A percentile compares a stretch with the other conserved stretches of the same genome.
phyloP scores from a whole-genome alignment of 2,329 filamentous ascomycete genomes.

The Cryphonectria parasitica region DNA sequence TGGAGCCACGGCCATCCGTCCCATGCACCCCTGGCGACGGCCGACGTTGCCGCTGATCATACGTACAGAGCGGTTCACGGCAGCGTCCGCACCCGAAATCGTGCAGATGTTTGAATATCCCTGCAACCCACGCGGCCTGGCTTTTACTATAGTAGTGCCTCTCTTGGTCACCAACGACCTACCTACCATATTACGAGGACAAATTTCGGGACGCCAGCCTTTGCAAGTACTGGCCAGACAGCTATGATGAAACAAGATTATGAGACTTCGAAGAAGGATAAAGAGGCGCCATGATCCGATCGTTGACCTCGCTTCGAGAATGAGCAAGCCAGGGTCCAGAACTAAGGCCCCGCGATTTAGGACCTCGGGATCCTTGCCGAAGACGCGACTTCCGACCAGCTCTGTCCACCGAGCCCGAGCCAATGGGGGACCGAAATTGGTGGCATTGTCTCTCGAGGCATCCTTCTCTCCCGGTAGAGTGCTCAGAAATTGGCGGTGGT shows the following conservation, averaged over 20 bases:
- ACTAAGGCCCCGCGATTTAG: conserved; percentile 2
- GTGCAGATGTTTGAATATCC: conserved; percentile 28
- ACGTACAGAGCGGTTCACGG: conserved; percentile 27
- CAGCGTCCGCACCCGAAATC: conserved; percentile 24
- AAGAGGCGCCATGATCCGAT: too few relatives aligned
- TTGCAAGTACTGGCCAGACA: not conserved
- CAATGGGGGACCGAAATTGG: conserved; percentile 8
- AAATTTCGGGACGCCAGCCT: not conserved
- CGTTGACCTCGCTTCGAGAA: too few relatives aligned
- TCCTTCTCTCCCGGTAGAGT: not conserved
- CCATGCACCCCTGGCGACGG: conserved; percentile 23
- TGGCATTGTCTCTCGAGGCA: not conserved
- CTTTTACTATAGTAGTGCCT: conserved; percentile 5
- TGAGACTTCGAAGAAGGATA: too few relatives aligned
- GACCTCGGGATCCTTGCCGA: conserved; percentile 1
- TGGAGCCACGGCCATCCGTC: not conserved
- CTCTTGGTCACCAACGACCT: not conserved
- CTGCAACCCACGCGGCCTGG: conserved; percentile 23
- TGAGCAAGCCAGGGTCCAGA: not conserved
- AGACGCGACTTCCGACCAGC: conserved; percentile 22
- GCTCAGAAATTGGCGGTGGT: not conserved
- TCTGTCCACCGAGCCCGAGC: conserved; percentile 21
- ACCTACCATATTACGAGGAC: not conserved
- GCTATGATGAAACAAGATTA: not conserved
- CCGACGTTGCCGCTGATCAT: conserved; percentile 22